Evolutionary conservation across 2,329 filamentous ascomycete genomes (phyloP).

Genomic region (Ophiosphaerella herpotricha): DNA sequence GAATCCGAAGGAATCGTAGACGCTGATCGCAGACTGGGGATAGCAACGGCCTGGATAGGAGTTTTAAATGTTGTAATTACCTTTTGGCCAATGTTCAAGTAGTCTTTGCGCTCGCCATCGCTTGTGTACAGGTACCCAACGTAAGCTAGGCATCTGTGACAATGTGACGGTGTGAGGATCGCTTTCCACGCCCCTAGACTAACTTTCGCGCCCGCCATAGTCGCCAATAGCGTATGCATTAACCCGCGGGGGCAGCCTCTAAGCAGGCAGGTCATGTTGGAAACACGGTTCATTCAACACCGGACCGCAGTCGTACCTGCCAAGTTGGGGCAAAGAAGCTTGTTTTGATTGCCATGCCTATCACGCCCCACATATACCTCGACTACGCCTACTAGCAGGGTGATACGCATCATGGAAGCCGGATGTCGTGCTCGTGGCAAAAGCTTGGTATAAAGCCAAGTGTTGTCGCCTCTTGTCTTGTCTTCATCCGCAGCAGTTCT

Average conservation of each 20-base stretch:
- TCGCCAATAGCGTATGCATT: constrained; percentile 1
- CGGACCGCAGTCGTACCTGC: constrained; percentile 29
- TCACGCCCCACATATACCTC: constrained; percentile 16
- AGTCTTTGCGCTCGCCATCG: too few relatives aligned
- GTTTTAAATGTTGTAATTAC: constrained; percentile 9
- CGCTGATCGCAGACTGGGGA: not conserved
- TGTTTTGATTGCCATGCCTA: constrained; percentile 33
- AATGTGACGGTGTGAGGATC: not conserved
- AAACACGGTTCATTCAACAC: constrained; percentile 18
- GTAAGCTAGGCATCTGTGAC: not conserved
- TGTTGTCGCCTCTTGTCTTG: constrained; percentile 18
- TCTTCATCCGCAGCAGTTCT: constrained; percentile 17
- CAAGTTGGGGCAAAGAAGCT: constrained; percentile 31
- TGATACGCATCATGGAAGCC: constrained; percentile 14
- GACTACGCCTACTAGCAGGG: constrained; percentile 9
- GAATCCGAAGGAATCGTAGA: not conserved
- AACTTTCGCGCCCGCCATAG: not conserved
- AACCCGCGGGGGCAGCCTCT: constrained; percentile 23
- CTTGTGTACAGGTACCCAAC: too few relatives aligned
- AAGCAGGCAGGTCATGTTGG: constrained; percentile 33
- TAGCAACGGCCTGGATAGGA: not conserved
- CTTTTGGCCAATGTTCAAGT: constrained; percentile 5
- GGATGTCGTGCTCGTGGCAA: constrained; percentile 14
- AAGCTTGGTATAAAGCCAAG: constrained; percentile 37
- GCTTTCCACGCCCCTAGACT: not conserved